Conservation (phyloP, 1,284 basidiomycete genomes). For the Puccinia sorghi region DNA sequence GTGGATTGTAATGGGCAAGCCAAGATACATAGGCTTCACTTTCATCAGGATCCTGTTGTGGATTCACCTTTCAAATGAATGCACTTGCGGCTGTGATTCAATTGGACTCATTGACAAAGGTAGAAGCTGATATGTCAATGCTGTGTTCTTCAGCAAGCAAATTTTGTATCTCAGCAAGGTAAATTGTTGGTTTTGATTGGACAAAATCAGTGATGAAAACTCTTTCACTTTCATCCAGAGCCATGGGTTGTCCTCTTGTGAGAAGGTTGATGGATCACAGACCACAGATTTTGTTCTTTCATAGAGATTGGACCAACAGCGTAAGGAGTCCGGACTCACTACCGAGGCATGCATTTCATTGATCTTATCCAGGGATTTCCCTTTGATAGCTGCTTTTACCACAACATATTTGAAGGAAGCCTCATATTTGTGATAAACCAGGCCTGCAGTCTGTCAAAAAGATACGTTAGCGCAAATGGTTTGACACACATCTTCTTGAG, state of each 20-base stretch:
- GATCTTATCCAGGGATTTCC: background rate
- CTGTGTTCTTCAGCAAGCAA: background rate
- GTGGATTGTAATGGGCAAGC: background rate
- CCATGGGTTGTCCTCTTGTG: background rate
- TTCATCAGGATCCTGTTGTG: background rate
- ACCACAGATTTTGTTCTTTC: conserved; percentile 1
- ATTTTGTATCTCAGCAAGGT: conserved; percentile 5
- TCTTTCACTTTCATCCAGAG: background rate
- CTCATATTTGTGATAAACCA: no score
- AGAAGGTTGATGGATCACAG: background rate
- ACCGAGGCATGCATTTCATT: background rate
- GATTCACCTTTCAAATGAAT: background rate
- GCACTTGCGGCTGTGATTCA: background rate
- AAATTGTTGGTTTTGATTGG: background rate
- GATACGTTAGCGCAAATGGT: no score
- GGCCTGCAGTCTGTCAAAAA: no score
- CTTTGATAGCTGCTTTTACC: background rate
- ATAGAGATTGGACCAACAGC: conserved; percentile 3
- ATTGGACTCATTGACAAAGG: background rate
- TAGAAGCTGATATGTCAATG: background rate
- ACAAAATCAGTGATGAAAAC: background rate
- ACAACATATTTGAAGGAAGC: background rate
- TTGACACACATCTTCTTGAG: no score
- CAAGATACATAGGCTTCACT: background rate
- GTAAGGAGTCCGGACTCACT: background rate